Conservation (phyloP, 164 flowering plant species). For the Magnolia kwangsiensis region DNA sequence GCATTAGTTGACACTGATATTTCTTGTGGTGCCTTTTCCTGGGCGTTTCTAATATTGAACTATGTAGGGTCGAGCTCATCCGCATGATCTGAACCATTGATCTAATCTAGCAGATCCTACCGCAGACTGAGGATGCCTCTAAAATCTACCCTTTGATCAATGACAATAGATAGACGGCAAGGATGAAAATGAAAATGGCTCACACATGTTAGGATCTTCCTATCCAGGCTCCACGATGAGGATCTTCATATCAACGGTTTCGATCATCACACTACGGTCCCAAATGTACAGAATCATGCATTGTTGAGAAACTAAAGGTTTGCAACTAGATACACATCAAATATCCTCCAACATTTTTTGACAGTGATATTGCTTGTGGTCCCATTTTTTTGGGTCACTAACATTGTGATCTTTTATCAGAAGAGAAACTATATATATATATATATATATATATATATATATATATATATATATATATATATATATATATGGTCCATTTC, state of each 20-base stretch:
- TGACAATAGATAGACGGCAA: no score
- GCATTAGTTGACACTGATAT: background rate
- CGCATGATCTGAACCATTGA: background rate
- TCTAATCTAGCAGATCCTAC: background rate
- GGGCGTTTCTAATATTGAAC: background rate
- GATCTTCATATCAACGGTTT: background rate
- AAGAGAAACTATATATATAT: no score
- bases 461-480: no score
- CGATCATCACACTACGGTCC: background rate
- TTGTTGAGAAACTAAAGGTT: background rate
- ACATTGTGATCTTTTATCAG: background rate
- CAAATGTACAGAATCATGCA: background rate
- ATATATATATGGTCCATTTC: background rate
- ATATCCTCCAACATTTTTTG: background rate
- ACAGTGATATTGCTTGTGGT: constrained; percentile 5
- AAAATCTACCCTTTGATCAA: no score
- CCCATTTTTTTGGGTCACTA: background rate
- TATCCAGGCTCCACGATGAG: background rate
- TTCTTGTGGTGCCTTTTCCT: background rate
- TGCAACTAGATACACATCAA: background rate
- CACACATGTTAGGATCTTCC: no score
- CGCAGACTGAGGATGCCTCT: no score
- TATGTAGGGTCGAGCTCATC: background rate
- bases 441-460: no score
- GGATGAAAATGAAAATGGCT: no score